These are phyloP conservation scores for Chytriomyces confervae DNA, from an alignment of 192 early-diverging fungal species.

Conservation along the genomic window DNA sequence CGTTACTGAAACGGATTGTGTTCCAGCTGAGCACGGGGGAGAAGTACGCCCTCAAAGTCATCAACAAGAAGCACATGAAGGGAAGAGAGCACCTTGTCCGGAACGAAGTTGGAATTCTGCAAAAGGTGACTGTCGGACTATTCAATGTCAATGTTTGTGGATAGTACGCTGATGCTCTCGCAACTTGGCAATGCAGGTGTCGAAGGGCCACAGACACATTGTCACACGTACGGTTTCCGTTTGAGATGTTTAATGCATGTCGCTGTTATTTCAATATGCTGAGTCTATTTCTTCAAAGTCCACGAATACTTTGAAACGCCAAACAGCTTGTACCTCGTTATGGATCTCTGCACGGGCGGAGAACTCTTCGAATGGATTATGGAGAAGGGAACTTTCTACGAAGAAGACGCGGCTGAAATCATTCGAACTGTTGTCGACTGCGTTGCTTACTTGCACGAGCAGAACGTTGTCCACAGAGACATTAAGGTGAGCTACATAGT, in stretches of 20 bases:
- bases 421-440: conserved; percentile 75
- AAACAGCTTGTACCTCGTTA: conserved; percentile 52
- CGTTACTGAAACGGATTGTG: background rate
- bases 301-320: conserved; percentile 37
- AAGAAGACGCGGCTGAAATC: conserved; percentile 71
- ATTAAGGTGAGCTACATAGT: conserved; percentile 26
- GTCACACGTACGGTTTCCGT: conserved; percentile 67
- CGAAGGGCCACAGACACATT: conserved; percentile 85
- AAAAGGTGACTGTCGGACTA: conserved; percentile 37
- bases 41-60: conserved; percentile 89
- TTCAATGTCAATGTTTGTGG: too few species aligned
- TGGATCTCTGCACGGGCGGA: conserved; percentile 51
- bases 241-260: conserved; percentile 3
- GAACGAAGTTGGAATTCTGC: conserved; percentile 88
- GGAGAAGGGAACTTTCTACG: conserved; percentile 37
- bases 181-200: conserved; percentile 39
- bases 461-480: conserved; percentile 82
- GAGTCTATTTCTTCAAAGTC: background rate
- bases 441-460: conserved; percentile 82
- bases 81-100: conserved; percentile 86
- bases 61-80: conserved; percentile 81
- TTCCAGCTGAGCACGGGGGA: conserved; percentile 67
- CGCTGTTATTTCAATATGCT: conserved; percentile 35
- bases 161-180: too few species aligned
- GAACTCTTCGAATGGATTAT: conserved; percentile 47